Evolutionary conservation across 208 protist species (phyloP), one percentile per base, ranked within the genome.

Genomic region (Sergeia podlipaevii): DNA sequence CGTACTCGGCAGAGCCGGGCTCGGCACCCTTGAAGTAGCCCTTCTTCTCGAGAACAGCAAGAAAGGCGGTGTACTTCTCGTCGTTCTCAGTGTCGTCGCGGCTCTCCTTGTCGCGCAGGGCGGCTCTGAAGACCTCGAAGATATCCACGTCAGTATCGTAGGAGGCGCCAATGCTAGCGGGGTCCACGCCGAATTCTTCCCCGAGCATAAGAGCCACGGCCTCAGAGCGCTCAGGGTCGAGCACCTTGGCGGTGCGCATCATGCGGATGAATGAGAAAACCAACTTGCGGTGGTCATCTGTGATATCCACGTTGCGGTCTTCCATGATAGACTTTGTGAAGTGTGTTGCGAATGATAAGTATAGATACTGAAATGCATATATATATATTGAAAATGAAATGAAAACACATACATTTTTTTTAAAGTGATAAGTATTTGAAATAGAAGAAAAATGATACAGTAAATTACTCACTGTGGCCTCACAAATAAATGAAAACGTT

Each of bases 1-100:
- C 44, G 77, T 97, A 93, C 58, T 95, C 86, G 24, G 74, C 63
- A 11, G 65, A 85, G 50, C 76, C 89, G 38, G 70, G 58, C 55
- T 90, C 80, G 2, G 65, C 71, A 17, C 74, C 83, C 45, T 86
- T 88, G 68, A 97, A 96, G 70, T 96, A 97, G 43, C 89, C 89
- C 69, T 95, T 97, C 65, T 81, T 88, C 37, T 72, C 75, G 23
- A 97, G 77, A n/a, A 96, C 57, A 10, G 81, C 74, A 13, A 94
- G 58, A 60, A 97, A 97, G 10, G 80, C 51, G 7, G 81, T 65
- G 29, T 91, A 94, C 70, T 95, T 96, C 44, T 93, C 87, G 38
- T 92, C 83, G 29, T 94, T 61, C 49, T 91, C 76, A 0, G 57
- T 49, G n/a, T 43, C 75, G 20, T 54, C 59, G 30, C 60, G 61